Base-by-base conservation (phyloP, 371 early-diverging fungal genomes). In the Mucor velutinosus region DNA sequence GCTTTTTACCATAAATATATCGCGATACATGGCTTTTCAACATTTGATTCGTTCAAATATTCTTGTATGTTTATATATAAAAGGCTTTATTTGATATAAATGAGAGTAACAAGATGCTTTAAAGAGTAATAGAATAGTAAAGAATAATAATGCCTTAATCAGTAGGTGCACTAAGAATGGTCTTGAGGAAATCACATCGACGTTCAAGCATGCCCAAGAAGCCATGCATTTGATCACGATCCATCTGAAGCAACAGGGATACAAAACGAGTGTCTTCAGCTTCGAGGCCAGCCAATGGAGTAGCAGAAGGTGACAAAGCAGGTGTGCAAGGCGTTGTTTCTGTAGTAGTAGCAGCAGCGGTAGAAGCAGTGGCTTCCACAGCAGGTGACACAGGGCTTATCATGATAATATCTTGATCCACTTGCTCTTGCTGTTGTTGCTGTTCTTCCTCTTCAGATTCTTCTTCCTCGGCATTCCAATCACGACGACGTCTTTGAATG, bases 201-300 rank as follows among this genome's bases (percentile, higher is more conserved):
- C 78, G 79, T 70, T 84, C 84, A 14, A 84, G 73, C 67, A 77
- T 76, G 51, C 64, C 68, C 5, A 84, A 65, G 58, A 84, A 84
- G 17, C 79, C 81, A 64, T 80, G 76, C 84, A 84, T 84, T 65
- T 84, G 84, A 61, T 77, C 78, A 21, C 74, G 75, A 58, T 82
- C 79, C 84, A 84, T 84, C 67, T 80, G 79, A 23, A 76, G 63
- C 37, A 84, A 69, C 49, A 82, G 62, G 27, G 80, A 76, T 17
- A 77, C 72, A 62, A 84, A 84, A 64, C 79, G 77, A 60, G 73
- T 71, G 15, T 78, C 84, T 57, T 74, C 73, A 55, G 66, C 67
- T 68, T 70, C 73, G 41, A 69, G 63, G 15, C 69, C 65, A 47
- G 66, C 63, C 53, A 23, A 60, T 60, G 19, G 75, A 47, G 30